Conservation (phyloP, 148 eudicot species). For the Fagopyrum esculentum region DNA sequence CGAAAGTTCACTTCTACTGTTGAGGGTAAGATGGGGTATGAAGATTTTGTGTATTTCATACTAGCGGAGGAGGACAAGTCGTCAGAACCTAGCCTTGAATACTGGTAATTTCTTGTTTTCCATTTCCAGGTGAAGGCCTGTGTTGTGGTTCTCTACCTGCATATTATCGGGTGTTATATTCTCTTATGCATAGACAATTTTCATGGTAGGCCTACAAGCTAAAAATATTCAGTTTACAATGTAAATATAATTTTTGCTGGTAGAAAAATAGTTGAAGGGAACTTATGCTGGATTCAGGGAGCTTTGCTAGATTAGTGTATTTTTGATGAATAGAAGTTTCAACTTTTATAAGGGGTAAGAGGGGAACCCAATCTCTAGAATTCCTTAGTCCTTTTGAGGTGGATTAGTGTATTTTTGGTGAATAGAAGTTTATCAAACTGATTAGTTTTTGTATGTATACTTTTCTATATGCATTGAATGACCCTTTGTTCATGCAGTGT, state of each 20-base stretch:
- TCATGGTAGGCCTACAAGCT: too few species aligned
- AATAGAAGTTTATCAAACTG: too few species aligned
- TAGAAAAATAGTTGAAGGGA: too few species aligned
- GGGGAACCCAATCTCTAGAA: too few species aligned
- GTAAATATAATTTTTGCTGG: too few species aligned
- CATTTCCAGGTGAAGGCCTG: not conserved
- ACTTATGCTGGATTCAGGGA: too few species aligned
- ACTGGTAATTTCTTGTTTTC: slow-evolving; percentile 47
- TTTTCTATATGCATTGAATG: not conserved
- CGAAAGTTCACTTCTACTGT: slow-evolving; percentile 85
- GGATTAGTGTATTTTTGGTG: too few species aligned
- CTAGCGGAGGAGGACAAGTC: slow-evolving; percentile 95
- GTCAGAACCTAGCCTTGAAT: slow-evolving; percentile 93
- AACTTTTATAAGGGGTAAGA: too few species aligned
- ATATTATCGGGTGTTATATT: not conserved
- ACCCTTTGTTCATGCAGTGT: not conserved
- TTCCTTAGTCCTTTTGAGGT: not conserved
- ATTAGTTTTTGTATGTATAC: not conserved
- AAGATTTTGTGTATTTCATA: slow-evolving; percentile 95
- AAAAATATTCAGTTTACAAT: too few species aligned
- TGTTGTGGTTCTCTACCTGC: not conserved
- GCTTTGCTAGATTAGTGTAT: too few species aligned
- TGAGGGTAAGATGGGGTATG: slow-evolving; percentile 99
- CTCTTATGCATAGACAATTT: too few species aligned
- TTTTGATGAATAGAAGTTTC: too few species aligned